A percentile compares a stretch with the other conserved stretches of the same genome.
Evolutionary conservation across 1,284 basidiomycete species (phyloP).

Genomic region (Puccinia hordei): DNA sequence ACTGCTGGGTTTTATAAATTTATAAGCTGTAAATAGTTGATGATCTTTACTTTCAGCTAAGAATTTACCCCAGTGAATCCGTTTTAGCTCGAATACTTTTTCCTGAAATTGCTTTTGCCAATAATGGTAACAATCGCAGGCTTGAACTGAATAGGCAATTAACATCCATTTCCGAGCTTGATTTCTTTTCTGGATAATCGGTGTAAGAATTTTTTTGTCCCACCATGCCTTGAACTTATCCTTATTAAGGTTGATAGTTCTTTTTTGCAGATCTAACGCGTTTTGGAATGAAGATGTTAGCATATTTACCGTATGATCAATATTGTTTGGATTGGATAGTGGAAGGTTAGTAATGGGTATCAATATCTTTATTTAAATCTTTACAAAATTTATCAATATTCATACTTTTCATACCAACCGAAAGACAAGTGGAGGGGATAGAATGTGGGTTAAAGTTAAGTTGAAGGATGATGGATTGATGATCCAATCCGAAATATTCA

Average conservation of each 20-base stretch:
- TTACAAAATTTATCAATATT: no score
- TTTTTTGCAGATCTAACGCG: no score
- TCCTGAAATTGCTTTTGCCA: no score
- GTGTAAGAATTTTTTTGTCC: neutral
- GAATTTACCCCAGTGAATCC: slow-evolving; percentile 17
- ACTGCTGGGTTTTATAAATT: neutral
- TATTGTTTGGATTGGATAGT: no score
- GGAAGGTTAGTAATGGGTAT: no score
- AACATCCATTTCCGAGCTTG: no score
- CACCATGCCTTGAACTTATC: neutral
- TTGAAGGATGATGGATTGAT: neutral
- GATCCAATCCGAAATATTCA: neutral
- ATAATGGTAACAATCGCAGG: no score
- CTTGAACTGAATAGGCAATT: no score
- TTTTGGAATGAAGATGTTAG: no score
- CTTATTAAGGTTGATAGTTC: neutral
- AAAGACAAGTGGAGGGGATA: neutral
- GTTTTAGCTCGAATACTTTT: slow-evolving; percentile 15
- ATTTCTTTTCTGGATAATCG: neutral
- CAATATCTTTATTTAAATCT: no score
- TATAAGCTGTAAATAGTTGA: neutral
- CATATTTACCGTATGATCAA: no score
- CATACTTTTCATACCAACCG: neutral
- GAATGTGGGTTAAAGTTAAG: neutral
- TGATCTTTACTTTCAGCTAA: neutral